A percentile compares a stretch with the other conserved stretches of the same genome.
Conservation (phyloP, 441 rosid species). For the Metrosideros polymorpha region DNA sequence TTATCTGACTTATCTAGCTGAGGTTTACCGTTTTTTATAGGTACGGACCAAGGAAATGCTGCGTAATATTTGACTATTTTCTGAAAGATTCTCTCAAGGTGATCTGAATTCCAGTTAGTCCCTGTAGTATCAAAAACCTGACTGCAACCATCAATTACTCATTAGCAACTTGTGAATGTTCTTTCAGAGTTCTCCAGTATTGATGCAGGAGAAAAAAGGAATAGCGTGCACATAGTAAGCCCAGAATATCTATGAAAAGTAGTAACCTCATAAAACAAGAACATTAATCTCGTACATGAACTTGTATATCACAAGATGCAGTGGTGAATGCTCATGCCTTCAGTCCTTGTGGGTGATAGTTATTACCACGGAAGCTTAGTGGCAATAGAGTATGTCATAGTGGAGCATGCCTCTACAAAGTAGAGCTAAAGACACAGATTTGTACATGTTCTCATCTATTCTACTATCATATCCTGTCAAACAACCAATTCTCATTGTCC, state of each 20-base stretch:
- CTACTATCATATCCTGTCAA: not conserved
- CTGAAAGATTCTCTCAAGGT: slow-evolving; percentile 59
- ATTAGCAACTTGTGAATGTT: not conserved
- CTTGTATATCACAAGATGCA: not conserved
- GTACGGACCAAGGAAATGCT: slow-evolving; percentile 73
- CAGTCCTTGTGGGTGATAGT: not conserved
- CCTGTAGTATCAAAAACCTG: not conserved
- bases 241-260: not conserved
- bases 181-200: not conserved
- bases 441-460: not conserved
- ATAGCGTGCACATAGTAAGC: not conserved
- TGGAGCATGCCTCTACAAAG: not conserved
- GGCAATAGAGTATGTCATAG: not conserved
- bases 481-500: not conserved
- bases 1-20: not conserved
- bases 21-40: slow-evolving; percentile 14
- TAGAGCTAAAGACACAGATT: not conserved
- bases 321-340: not conserved
- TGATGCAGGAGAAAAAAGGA: not conserved
- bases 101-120: not conserved
- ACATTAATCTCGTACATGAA: not conserved
- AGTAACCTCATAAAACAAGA: not conserved
- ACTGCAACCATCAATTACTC: not conserved
- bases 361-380: not conserved
- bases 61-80: slow-evolving; percentile 70